Percentiles rank a stretch among this genome's conserved stretches.
Evolutionary conservation across 306 rosid species (phyloP).

Genomic region (Cucumis melo): DNA sequence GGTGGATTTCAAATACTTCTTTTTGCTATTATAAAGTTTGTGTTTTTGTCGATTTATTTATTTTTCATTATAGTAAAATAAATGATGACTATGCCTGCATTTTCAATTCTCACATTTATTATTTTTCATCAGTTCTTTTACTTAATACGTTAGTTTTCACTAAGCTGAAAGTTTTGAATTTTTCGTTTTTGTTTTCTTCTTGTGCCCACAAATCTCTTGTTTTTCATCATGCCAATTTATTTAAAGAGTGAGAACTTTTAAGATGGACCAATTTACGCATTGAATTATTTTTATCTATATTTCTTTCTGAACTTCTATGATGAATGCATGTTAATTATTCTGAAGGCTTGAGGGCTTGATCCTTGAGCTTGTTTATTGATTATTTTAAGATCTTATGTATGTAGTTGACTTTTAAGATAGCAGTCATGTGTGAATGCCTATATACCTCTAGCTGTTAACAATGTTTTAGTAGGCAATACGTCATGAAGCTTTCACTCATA

Average conservation of each 20-base stretch:
- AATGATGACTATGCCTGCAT: background rate
- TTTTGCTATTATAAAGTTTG: slow-evolving; percentile 1
- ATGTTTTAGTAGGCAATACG: slow-evolving; percentile 93
- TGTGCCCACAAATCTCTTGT: background rate
- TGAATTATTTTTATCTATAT: background rate
- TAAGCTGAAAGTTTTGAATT: background rate
- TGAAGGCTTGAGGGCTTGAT: background rate
- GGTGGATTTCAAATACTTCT: slow-evolving; percentile 36
- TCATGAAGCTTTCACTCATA: slow-evolving; percentile 99
- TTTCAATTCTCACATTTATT: background rate
- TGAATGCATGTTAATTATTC: background rate
- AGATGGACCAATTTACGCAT: background rate
- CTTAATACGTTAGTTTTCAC: background rate
- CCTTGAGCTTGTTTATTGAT: background rate
- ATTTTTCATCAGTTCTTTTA: background rate
- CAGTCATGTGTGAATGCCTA: background rate
- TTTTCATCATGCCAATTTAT: background rate
- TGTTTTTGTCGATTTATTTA: slow-evolving; percentile 4
- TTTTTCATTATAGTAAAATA: background rate
- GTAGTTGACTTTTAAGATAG: background rate
- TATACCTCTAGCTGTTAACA: slow-evolving; percentile 21
- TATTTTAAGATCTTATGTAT: background rate
- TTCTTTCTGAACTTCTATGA: background rate
- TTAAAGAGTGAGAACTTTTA: background rate
- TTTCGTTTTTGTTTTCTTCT: background rate